Evolutionary conservation across 2,329 filamentous ascomycete species (phyloP).

Genomic region (Karstenula rhodostoma): DNA sequence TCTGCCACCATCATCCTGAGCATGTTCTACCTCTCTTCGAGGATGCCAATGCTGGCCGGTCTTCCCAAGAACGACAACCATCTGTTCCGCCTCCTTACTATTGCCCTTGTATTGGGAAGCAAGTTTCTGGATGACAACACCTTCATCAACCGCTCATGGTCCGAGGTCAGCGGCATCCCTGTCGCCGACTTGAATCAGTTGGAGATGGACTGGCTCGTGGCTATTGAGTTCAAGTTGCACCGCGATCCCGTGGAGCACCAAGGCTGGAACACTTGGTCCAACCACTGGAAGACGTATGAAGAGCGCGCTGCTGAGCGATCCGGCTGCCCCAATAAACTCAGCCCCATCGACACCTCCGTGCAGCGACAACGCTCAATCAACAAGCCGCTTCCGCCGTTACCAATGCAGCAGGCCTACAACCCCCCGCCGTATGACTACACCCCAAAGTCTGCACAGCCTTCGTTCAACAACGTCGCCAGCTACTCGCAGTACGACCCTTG

Average conservation of each 20-base stretch:
- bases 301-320: conserved; percentile 55
- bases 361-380: conserved; percentile 60
- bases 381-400: conserved; percentile 54
- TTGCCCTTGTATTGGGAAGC: conserved; percentile 84
- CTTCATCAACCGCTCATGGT: conserved; percentile 97
- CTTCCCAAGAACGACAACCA: conserved; percentile 66
- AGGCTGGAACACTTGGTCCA: conserved; percentile 71
- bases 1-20: conserved; percentile 91
- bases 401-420: conserved; percentile 52
- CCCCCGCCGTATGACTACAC: conserved; percentile 44
- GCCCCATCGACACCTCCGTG: conserved; percentile 71
- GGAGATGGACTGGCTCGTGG: conserved; percentile 86
- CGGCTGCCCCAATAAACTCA: conserved; percentile 56
- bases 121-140: conserved; percentile 98
- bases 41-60: conserved; percentile 76
- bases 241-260: conserved; percentile 82
- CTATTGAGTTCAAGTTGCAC: conserved; percentile 85
- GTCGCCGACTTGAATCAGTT: conserved; percentile 84
- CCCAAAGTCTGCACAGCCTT: conserved; percentile 46
- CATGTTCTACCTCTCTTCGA: conserved; percentile 85
- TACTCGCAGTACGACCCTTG: conserved; percentile 54
- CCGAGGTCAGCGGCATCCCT: conserved; percentile 89
- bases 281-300: conserved; percentile 72
- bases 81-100: conserved; percentile 87
- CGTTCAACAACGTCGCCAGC: conserved; percentile 45